A percentile compares a stretch with the other conserved stretches of the same genome.
phyloP scores from a whole-genome alignment of 73 alveolate genomes.

The Halteria grandinella region DNA sequence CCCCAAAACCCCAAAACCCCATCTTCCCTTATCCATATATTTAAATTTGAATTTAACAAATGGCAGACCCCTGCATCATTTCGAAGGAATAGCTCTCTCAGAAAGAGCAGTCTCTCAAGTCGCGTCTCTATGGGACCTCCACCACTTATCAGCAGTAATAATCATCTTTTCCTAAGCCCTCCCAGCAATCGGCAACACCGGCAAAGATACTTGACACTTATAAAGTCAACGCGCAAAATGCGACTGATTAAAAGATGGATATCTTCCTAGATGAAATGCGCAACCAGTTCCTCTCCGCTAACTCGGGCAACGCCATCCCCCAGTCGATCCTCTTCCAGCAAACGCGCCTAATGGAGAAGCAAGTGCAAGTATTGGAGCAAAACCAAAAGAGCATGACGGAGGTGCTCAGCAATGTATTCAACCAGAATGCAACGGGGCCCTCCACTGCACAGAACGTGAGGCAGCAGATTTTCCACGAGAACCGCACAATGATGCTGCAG shows the following conservation, averaged over 20 bases:
- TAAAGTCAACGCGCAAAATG: constrained; percentile 2
- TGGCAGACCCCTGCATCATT: constrained; percentile 47
- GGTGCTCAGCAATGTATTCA: constrained; percentile 47
- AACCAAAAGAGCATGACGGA: constrained; percentile 51
- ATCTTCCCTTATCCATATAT: not conserved
- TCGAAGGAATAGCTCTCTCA: constrained; percentile 40
- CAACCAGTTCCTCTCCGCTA: constrained; percentile 41
- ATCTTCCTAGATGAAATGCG: constrained; percentile 71
- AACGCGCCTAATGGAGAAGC: constrained; percentile 58
- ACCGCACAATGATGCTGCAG: constrained; percentile 62
- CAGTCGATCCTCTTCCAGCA: constrained; percentile 53
- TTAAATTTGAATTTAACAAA: constrained; percentile 21
- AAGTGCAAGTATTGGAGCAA: constrained; percentile 39
- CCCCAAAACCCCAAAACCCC: no score
- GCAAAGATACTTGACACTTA: not conserved
- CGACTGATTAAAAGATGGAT: constrained; percentile 48
- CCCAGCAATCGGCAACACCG: not conserved
- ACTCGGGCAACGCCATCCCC: constrained; percentile 30
- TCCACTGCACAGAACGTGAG: constrained; percentile 6
- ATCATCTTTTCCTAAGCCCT: not conserved
- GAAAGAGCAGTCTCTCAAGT: constrained; percentile 2
- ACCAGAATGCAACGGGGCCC: constrained; percentile 18
- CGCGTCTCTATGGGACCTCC: constrained; percentile 26
- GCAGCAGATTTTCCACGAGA: constrained; percentile 55
- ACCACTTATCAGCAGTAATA: not conserved